A percentile compares a stretch with the other conserved stretches of the same genome.
Conservation (phyloP, 225 moss, liverwort and hornwort genomes). For the Bryum argenteum region DNA sequence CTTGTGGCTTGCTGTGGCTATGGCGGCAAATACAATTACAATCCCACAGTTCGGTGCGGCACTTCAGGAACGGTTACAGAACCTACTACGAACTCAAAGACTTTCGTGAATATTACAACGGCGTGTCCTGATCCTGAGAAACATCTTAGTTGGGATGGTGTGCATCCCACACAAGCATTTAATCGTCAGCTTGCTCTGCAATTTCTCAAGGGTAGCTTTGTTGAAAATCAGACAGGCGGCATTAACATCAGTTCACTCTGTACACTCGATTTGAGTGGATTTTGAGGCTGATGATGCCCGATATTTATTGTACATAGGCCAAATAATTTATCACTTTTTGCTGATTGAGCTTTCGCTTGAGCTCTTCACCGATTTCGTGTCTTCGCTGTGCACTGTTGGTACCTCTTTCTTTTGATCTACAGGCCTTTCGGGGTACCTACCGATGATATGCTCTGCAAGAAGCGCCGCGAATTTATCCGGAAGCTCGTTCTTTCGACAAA, state of each 20-base stretch:
- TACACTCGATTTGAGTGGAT: constrained; percentile 30
- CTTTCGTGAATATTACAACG: constrained; percentile 37
- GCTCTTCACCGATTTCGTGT: constrained; percentile 28
- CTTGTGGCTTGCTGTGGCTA: constrained; percentile 43
- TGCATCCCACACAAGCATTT: constrained; percentile 41
- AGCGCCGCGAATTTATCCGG: constrained; percentile 44
- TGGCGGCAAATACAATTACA: constrained; percentile 42
- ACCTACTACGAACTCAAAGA: constrained; percentile 25
- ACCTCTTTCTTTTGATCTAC: constrained; percentile 29
- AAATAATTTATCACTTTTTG: constrained; percentile 13
- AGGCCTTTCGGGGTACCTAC: constrained; percentile 38
- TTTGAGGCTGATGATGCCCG: constrained; percentile 17
- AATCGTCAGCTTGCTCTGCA: constrained; percentile 31
- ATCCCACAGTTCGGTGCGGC: constrained; percentile 36
- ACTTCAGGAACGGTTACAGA: constrained; percentile 26
- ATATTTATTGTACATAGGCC: not conserved
- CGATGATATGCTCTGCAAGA: constrained; percentile 40
- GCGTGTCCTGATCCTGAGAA: constrained; percentile 32
- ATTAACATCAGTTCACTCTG: constrained; percentile 34
- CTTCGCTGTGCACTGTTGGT: constrained; percentile 6
- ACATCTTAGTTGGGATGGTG: constrained; percentile 39
- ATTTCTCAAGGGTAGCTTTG: constrained; percentile 31
- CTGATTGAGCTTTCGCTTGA: constrained; percentile 16
- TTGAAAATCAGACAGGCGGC: constrained; percentile 26
- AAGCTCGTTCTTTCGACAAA: constrained; percentile 39